Conservation (phyloP, 2,329 filamentous ascomycete species). For the Exophiala lecanii-corni region DNA sequence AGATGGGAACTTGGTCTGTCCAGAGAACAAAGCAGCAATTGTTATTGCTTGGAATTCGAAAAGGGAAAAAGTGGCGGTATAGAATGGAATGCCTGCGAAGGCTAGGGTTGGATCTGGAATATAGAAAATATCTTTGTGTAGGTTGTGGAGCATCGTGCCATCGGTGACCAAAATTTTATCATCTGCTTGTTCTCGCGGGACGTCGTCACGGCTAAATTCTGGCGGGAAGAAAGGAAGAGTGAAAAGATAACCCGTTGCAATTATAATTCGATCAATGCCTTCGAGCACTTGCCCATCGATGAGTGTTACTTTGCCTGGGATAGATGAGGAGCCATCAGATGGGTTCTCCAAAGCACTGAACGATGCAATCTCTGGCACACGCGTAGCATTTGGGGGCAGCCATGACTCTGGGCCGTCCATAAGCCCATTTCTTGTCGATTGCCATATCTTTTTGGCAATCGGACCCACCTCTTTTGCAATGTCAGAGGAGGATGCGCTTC, state of each 20-base stretch:
- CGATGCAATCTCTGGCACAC: constrained; percentile 49
- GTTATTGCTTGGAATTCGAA: constrained; percentile 66
- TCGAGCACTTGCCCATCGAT: constrained; percentile 50
- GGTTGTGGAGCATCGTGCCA: constrained; percentile 59
- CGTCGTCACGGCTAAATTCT: constrained; percentile 46
- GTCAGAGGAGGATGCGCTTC: constrained; percentile 51
- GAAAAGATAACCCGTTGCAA: constrained; percentile 65
- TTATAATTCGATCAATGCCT: constrained; percentile 58
- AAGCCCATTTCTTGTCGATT: constrained; percentile 55
- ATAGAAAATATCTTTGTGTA: constrained; percentile 68
- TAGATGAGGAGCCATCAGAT: constrained; percentile 28
- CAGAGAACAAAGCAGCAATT: constrained; percentile 54
- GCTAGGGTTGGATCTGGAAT: constrained; percentile 60
- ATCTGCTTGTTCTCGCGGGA: constrained; percentile 44
- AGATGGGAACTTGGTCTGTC: constrained; percentile 45
- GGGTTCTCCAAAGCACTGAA: constrained; percentile 35
- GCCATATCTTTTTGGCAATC: constrained; percentile 43
- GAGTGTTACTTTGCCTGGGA: constrained; percentile 50
- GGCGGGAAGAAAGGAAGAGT: constrained; percentile 59
- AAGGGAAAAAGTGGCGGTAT: constrained; percentile 62
- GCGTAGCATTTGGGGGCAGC: constrained; percentile 49
- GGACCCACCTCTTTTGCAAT: constrained; percentile 50
- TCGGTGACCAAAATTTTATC: constrained; percentile 57
- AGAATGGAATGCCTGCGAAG: constrained; percentile 63
- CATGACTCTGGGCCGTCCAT: constrained; percentile 54